Percentiles rank a stretch among this genome's conserved stretches.
Conservation (phyloP, 768 basidiomycete genomes). For the Leccinum subgranulosum region DNA sequence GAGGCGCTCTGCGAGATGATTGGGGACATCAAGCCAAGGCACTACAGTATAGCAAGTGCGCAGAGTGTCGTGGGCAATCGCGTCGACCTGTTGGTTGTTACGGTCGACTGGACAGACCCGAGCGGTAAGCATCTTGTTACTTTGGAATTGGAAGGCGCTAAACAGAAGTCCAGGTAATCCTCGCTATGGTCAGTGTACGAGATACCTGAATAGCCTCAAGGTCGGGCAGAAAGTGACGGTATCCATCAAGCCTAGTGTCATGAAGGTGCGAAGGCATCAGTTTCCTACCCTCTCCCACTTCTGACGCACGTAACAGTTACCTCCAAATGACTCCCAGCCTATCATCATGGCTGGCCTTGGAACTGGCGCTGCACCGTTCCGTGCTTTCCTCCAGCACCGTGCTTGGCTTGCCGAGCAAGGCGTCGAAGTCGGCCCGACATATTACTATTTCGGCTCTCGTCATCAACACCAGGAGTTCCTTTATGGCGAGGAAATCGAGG, state of each 20-base stretch:
- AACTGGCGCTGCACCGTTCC: conserved; percentile 98
- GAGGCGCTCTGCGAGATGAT: conserved; percentile 85
- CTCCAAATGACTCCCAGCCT: conserved; percentile 79
- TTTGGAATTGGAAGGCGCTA: background rate
- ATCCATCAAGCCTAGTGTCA: conserved; percentile 97
- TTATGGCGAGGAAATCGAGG: conserved; percentile 95
- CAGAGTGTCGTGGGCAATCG: conserved; percentile 94
- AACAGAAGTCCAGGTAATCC: conserved; percentile 49
- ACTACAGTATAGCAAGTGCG: conserved; percentile 96
- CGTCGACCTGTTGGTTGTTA: conserved; percentile 93
- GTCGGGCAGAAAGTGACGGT: conserved; percentile 93
- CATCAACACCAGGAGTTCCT: conserved; percentile 95
- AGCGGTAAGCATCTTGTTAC: conserved; percentile 50
- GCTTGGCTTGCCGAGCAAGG: conserved; percentile 77
- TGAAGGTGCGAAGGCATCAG: conserved; percentile 67
- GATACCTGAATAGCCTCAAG: conserved; percentile 83
- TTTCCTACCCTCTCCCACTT: background rate
- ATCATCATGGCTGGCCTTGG: conserved; percentile 99
- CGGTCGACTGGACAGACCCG: conserved; percentile 90
- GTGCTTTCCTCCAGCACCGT: conserved; percentile 96
- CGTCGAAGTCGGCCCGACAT: conserved; percentile 81
- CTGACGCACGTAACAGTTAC: conserved; percentile 52
- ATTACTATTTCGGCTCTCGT: conserved; percentile 99
- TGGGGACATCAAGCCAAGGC: conserved; percentile 94
- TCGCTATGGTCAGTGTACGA: conserved; percentile 93